Evolutionary conservation across 495 filamentous ascomycete genomes (phyloP).

Genomic region (Ramalina peruviana): DNA sequence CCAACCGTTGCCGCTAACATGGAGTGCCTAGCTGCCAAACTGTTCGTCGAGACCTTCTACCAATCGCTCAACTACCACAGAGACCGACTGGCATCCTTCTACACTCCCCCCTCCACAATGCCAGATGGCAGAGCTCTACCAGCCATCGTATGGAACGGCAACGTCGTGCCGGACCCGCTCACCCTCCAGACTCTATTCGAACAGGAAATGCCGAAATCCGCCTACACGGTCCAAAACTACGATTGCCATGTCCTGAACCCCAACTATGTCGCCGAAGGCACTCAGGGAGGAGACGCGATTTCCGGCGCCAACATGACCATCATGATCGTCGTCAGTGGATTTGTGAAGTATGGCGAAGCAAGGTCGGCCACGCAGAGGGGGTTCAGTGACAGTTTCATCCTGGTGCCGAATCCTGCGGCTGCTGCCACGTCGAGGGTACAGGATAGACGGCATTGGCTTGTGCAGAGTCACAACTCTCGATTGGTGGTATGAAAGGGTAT

Average conservation of each 20-base stretch:
- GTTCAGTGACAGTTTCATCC: slow-evolving; percentile 62
- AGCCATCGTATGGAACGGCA: slow-evolving; percentile 54
- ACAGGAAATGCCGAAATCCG: slow-evolving; percentile 43
- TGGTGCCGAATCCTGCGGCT: slow-evolving; percentile 60
- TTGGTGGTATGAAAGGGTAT: slow-evolving; percentile 32
- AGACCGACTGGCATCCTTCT: slow-evolving; percentile 40
- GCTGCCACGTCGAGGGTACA: slow-evolving; percentile 31
- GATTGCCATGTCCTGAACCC: slow-evolving; percentile 66
- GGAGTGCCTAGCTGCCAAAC: slow-evolving; percentile 29
- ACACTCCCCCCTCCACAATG: slow-evolving; percentile 30
- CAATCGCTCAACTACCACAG: slow-evolving; percentile 41
- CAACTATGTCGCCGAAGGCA: slow-evolving; percentile 32
- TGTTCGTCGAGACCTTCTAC: slow-evolving; percentile 40
- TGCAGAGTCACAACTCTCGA: slow-evolving; percentile 63
- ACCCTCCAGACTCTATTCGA: slow-evolving; percentile 46
- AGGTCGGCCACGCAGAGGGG: slow-evolving; percentile 40
- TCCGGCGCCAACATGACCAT: slow-evolving; percentile 51
- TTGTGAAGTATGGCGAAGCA: slow-evolving; percentile 44
- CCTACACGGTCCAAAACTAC: slow-evolving; percentile 51
- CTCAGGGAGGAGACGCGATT: slow-evolving; percentile 23
- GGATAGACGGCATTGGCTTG: slow-evolving; percentile 41
- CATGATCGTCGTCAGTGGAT: slow-evolving; percentile 51
- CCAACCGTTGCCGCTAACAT: not conserved
- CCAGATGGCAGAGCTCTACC: slow-evolving; percentile 27
- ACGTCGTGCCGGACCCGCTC: slow-evolving; percentile 37